Percentiles rank a stretch among this genome's conserved stretches.
Evolutionary conservation across 352 stramenopile species (phyloP).

Genomic region (Pythium coloratum): DNA sequence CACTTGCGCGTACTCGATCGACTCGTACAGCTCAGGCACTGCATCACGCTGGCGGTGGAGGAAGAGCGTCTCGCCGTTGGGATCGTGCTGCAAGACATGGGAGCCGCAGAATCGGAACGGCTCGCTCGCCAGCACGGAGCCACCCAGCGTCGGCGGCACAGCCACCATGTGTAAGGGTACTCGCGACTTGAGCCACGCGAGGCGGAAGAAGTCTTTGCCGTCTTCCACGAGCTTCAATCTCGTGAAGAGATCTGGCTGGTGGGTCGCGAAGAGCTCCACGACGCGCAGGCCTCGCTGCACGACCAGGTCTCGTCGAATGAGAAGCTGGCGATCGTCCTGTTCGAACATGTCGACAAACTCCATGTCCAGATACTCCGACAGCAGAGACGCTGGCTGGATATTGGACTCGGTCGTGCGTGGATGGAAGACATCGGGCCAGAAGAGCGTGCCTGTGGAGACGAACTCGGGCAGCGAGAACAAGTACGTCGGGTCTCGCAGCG

Average conservation of each 20-base stretch:
- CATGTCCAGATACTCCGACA: conserved; percentile 27
- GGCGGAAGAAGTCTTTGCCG: conserved; percentile 32
- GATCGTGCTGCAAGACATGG: conserved; percentile 30
- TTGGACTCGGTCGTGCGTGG: conserved; percentile 25
- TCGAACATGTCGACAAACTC: conserved; percentile 29
- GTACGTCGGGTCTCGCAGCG: conserved; percentile 25
- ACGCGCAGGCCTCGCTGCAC: conserved; percentile 13
- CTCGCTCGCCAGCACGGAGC: neutral
- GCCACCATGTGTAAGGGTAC: conserved; percentile 25
- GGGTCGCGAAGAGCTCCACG: conserved; percentile 23
- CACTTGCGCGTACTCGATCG: conserved; percentile 1
- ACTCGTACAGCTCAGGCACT: neutral
- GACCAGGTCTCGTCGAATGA: conserved; percentile 18
- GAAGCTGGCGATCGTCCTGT: conserved; percentile 25
- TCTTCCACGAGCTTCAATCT: conserved; percentile 17
- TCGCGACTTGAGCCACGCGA: conserved; percentile 29
- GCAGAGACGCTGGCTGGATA: conserved; percentile 16
- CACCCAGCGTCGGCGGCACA: conserved; percentile 20
- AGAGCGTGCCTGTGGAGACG: conserved; percentile 22
- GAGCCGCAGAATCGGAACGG: conserved; percentile 24
- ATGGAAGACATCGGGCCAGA: conserved; percentile 32
- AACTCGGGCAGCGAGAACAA: conserved; percentile 26
- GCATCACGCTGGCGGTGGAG: conserved; percentile 21
- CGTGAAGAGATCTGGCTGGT: conserved; percentile 22
- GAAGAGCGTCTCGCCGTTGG: conserved; percentile 23